These are phyloP conservation scores for Sclerospora graminicola DNA, from an alignment of 352 stramenopile species.

Conservation along the genomic window DNA sequence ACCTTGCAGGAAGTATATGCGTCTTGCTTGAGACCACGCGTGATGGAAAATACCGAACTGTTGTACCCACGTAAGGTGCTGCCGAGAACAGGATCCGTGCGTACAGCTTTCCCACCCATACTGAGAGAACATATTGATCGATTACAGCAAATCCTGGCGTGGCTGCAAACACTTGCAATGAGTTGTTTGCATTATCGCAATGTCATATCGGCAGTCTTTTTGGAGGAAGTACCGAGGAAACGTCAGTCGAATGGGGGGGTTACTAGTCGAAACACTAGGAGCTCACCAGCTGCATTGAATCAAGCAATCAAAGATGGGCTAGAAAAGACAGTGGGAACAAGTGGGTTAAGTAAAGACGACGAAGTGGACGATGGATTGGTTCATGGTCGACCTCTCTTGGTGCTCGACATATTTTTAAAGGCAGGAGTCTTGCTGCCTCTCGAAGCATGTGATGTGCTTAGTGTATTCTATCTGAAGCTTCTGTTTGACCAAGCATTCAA, in stretches of 20 bases:
- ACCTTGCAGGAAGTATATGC: conserved; percentile 47
- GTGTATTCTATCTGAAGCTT: conserved; percentile 73
- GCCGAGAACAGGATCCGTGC: conserved; percentile 32
- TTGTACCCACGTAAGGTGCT: conserved; percentile 24
- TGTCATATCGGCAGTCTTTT: conserved; percentile 44
- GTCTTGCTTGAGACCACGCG: conserved; percentile 31
- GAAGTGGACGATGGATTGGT: conserved; percentile 1
- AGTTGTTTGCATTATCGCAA: conserved; percentile 63
- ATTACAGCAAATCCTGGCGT: conserved; percentile 45
- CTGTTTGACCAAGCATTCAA: conserved; percentile 79
- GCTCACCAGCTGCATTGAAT: background rate
- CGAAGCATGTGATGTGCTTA: conserved; percentile 63
- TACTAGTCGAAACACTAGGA: background rate
- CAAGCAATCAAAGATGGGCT: conserved; percentile 9
- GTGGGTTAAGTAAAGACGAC: conserved; percentile 8
- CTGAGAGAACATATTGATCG: conserved; percentile 49
- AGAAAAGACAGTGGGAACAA: conserved; percentile 4
- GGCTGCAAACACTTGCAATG: conserved; percentile 63
- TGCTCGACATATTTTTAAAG: conserved; percentile 66
- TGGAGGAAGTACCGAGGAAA: conserved; percentile 41
- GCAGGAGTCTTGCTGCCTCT: conserved; percentile 57
- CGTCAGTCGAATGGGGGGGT: conserved; percentile 26
- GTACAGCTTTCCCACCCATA: conserved; percentile 27
- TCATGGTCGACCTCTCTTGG: conserved; percentile 15
- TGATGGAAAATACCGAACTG: conserved; percentile 20